Conservation (phyloP, 257 asterid genomes). For the Orobanche coerulescens region DNA sequence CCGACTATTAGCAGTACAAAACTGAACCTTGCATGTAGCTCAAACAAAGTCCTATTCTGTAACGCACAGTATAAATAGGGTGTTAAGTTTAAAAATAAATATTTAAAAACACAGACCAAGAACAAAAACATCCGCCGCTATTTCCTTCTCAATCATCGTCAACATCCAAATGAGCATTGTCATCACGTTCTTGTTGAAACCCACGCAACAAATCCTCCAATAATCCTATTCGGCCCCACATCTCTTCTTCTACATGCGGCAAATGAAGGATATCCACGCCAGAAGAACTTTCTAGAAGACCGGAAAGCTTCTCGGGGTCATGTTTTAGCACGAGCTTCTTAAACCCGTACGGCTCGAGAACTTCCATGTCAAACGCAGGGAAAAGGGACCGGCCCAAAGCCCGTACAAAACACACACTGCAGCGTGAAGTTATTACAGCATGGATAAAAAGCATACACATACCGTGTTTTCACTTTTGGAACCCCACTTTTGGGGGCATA, state of each 20-base stretch:
- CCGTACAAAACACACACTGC: constrained; percentile 63
- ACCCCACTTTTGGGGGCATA: too few species aligned
- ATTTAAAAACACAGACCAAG: too few species aligned
- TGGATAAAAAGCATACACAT: too few species aligned
- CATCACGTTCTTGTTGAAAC: constrained; percentile 15
- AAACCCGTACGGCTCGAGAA: constrained; percentile 30
- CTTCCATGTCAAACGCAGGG: constrained; percentile 50
- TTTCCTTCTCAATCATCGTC: neutral
- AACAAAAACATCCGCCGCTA: neutral
- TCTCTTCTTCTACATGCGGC: constrained; percentile 31
- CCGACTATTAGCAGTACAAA: too few species aligned
- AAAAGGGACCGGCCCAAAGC: constrained; percentile 50
- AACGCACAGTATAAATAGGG: too few species aligned
- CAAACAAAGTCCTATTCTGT: too few species aligned
- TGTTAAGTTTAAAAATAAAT: too few species aligned
- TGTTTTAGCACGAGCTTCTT: constrained; percentile 34
- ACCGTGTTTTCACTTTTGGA: too few species aligned
- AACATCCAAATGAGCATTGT: neutral
- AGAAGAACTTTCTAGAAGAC: constrained; percentile 27
- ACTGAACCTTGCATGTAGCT: too few species aligned
- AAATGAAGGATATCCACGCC: constrained; percentile 21
- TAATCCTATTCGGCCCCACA: constrained; percentile 30
- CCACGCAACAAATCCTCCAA: constrained; percentile 37
- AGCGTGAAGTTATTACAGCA: neutral
- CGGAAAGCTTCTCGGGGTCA: constrained; percentile 26